A percentile compares a stretch with the other conserved stretches of the same genome.
These are phyloP conservation scores for Astraeus odoratus DNA, from an alignment of 768 basidiomycete species.

Conservation along the genomic window DNA sequence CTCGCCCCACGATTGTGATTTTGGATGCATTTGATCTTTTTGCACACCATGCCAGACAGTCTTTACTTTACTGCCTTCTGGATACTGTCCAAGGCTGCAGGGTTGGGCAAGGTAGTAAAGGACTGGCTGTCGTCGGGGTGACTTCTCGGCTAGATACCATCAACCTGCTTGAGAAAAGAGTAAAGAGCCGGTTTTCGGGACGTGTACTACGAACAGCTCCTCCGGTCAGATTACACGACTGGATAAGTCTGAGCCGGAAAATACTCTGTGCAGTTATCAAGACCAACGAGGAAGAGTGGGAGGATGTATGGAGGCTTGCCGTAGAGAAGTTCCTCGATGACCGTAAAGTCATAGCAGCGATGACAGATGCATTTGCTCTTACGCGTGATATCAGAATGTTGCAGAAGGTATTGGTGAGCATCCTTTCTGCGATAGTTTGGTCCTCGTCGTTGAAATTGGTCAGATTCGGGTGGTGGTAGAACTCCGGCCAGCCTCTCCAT, in stretches of 20 bases:
- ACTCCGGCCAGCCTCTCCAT: conserved; percentile 47
- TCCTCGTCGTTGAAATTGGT: conserved; percentile 6
- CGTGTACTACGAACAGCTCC: conserved; percentile 76
- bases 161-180: conserved; percentile 87
- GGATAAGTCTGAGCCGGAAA: conserved; percentile 42
- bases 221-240: conserved; percentile 41
- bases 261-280: conserved; percentile 33
- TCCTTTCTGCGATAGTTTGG: not conserved
- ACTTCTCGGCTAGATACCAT: conserved; percentile 85
- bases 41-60: conserved; percentile 85
- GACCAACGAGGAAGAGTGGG: conserved; percentile 47
- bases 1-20: conserved; percentile 74
- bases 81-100: conserved; percentile 89
- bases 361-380: conserved; percentile 57
- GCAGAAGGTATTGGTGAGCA: conserved; percentile 52
- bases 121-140: conserved; percentile 80
- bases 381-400: conserved; percentile 55
- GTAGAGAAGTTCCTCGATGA: conserved; percentile 56
- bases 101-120: conserved; percentile 49
- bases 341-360: conserved; percentile 32
- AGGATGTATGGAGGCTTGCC: conserved; percentile 44
- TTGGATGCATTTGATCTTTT: conserved; percentile 95
- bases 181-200: conserved; percentile 96
- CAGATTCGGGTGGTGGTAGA: conserved; percentile 41
- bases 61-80: conserved; percentile 88